A percentile compares a stretch with the other conserved stretches of the same genome.
Evolutionary conservation across 345 rosid species (phyloP).

Genomic region (Gossypioides kirkii): DNA sequence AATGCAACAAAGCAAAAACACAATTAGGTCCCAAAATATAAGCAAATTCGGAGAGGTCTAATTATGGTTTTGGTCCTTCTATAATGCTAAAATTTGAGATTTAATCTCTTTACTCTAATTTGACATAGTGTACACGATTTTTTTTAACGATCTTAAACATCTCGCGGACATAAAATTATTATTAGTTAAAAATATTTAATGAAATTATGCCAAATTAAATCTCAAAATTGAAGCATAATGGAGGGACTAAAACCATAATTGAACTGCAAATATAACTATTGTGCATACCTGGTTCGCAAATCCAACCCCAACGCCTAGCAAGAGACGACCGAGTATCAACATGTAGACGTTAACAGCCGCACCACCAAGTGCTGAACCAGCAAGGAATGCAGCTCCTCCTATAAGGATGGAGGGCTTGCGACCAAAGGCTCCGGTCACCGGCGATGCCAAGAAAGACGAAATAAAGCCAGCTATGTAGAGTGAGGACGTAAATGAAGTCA

Average conservation of each 20-base stretch:
- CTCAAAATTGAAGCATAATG: too few relatives aligned
- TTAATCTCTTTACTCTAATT: too few relatives aligned
- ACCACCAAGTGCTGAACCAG: slow-evolving; percentile 57
- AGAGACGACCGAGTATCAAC: slow-evolving; percentile 60
- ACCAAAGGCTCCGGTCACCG: slow-evolving; percentile 47
- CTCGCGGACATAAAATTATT: too few relatives aligned
- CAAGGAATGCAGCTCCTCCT: slow-evolving; percentile 56
- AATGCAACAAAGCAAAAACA: neutral
- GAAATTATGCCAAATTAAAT: too few relatives aligned
- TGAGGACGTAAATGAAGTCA: slow-evolving; percentile 75
- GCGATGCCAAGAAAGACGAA: slow-evolving; percentile 56
- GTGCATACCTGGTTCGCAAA: slow-evolving; percentile 65
- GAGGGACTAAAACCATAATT: too few relatives aligned
- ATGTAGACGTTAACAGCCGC: slow-evolving; percentile 47
- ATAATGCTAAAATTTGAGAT: too few relatives aligned
- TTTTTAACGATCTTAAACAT: too few relatives aligned
- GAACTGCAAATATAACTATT: neutral
- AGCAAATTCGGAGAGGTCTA: neutral
- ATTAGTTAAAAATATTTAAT: too few relatives aligned
- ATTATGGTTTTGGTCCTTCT: too few relatives aligned
- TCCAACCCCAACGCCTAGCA: slow-evolving; percentile 72
- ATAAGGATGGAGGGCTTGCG: slow-evolving; percentile 59
- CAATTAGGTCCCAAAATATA: neutral
- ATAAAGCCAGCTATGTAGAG: slow-evolving; percentile 67
- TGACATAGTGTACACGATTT: too few relatives aligned